Evolutionary conservation across 1,139 yeast species (phyloP).

Genomic region (Taphrina flavorubra): DNA sequence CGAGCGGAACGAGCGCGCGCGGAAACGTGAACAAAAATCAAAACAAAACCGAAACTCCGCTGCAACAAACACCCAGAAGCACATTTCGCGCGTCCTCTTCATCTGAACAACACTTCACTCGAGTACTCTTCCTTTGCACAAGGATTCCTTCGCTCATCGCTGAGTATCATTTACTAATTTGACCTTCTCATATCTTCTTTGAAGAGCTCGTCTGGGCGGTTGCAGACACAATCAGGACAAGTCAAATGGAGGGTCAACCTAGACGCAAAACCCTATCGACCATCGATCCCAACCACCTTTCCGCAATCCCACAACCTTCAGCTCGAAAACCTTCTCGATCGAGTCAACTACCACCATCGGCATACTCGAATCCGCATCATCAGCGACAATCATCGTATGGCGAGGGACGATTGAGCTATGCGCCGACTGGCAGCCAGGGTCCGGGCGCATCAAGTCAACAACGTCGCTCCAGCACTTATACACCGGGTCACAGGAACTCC

Average conservation of each 20-base stretch:
- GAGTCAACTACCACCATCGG: conserved; percentile 24
- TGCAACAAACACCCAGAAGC: conserved; percentile 7
- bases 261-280: conserved; percentile 39
- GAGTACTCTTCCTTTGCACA: not conserved
- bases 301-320: conserved; percentile 37
- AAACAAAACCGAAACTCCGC: not conserved
- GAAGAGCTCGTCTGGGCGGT: too few relatives aligned
- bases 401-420: conserved; percentile 39
- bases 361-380: conserved; percentile 36
- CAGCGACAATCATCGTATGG: conserved; percentile 39
- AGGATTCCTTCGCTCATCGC: not conserved
- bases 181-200: too few relatives aligned
- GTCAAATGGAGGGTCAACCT: conserved; percentile 21
- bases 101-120: conserved; percentile 7
- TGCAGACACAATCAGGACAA: too few relatives aligned
- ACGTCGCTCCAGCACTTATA: conserved; percentile 31
- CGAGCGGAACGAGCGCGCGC: not conserved
- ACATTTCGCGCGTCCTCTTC: not conserved
- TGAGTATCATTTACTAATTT: too few relatives aligned
- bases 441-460: conserved; percentile 14
- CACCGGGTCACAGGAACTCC: conserved; percentile 34
- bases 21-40: not conserved
- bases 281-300: conserved; percentile 37
- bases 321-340: conserved; percentile 35
- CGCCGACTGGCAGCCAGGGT: conserved; percentile 24